Base-by-base conservation (phyloP, 1,284 basidiomycete species). In the Cyathus olla region DNA sequence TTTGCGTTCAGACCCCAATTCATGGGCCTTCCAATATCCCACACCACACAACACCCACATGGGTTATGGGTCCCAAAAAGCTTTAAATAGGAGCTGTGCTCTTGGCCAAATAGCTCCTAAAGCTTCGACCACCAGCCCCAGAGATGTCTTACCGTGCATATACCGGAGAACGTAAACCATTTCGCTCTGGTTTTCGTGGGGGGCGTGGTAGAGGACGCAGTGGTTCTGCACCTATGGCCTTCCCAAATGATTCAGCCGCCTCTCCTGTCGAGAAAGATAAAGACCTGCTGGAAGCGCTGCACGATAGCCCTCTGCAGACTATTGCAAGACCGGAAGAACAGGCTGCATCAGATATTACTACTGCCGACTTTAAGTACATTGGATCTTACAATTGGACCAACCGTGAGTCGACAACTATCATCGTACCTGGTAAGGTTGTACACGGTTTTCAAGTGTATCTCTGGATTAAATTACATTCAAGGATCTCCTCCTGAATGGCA, bases 381-480 rank as follows among this genome's bases (percentile, higher is more conserved):
- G 85, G 84, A 3, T 88, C 88, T 1, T 90, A 88, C 70, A 86
- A 84, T 60, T 89, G 87, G 87, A 65, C 77, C 19, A 78, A 83
- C 27, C 65, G 60, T 51, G 64, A 59, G n/a, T 66, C 74, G 8
- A 84, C 87, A 1, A 85, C 85, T 0, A 87, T 90, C 51, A 76
- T 87, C 24, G 84, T 89, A n/a, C 88, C 88, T 59, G 87, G 88
- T 85, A 66, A 35, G 75, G 65, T 24, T 9, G 55, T 44, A 4
- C 44, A 26, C 37, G 55, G 6, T 28, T 56, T 28, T 15, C 27
- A 22, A 21, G 35, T 29, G 37, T 17, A 21, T 60, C 8, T 59
- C 56, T 39, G 48, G 61, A 26, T 31, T 5, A 29, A 42, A 27
- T 15, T n/a, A 17, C 35, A 5, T n/a, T 35, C 42, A 40, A 90